Evolutionary conservation across 192 early-diverging fungal genomes (phyloP), one percentile per base, ranked within the genome.

Genomic region (Coemansia sp.): DNA sequence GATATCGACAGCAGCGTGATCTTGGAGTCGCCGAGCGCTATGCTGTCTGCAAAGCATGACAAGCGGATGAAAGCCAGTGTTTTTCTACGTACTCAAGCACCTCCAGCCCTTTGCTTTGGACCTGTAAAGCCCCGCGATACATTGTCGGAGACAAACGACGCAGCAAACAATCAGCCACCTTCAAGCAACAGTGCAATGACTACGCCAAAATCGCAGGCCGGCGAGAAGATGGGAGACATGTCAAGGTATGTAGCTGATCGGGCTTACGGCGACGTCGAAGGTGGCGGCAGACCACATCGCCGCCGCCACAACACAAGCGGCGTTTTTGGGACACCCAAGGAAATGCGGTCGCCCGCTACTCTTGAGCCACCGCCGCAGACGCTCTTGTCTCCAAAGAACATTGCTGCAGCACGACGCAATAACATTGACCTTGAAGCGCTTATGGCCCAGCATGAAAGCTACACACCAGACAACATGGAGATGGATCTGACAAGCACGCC

Each of bases 251-350:
- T 72, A 20, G 30, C 70, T 7, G 67, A 59, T 61, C 58, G 76
- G 63, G n/a, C 46, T 3, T 70, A 74, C 2, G 77, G 77, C 51
- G 77, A 79, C 7, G 23, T 74, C 9, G 71, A 74, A 45, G 77
- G 77, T 8, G 77, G 77, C 2, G 77, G 77, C 7, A 61, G 77
- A n/a, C 77, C 61, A 15, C 77, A 79, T 40, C 77, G 71, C 29
- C 67, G 68, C 43, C 64, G 77, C n/a, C 71, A 74, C 51, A 67
- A 68, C 9, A 2, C 46, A 2, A n/a, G n/a, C n/a, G 37, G 31
- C 34, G 31, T 28, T 9, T 51, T 35, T 9, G 71, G 61, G 20
- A 70, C 70, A n/a, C 71, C 71, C 51, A 64, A 63, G 12, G 57
- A n/a, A 29, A 26, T 29, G 31, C 55, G 56, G 16, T 29, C 56